phyloP scores from a whole-genome alignment of 208 protist species.

The Pavlovales sp. region DNA sequence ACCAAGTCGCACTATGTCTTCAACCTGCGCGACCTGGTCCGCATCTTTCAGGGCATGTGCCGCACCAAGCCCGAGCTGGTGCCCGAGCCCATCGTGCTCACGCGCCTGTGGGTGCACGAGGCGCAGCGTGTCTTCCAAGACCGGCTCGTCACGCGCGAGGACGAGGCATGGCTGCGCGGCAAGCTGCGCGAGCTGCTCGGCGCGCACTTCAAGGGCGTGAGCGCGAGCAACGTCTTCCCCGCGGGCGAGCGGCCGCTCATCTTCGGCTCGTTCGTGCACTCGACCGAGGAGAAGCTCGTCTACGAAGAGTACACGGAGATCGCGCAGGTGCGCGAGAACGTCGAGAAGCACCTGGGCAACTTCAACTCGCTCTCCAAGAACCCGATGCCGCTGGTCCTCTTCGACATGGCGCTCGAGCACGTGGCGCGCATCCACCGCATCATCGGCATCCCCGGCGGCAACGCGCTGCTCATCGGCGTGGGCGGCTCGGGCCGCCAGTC shows the following conservation, averaged over 20 bases:
- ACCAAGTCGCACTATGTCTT: conserved; percentile 96
- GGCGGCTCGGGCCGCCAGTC: conserved; percentile 89
- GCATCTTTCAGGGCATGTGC: conserved; percentile 82
- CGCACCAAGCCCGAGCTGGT: conserved; percentile 73
- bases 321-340: conserved; percentile 40
- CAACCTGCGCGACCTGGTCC: conserved; percentile 92
- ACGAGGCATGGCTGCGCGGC: conserved; percentile 83
- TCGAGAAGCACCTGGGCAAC: conserved; percentile 75
- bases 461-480: conserved; percentile 90
- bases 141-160: conserved; percentile 80
- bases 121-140: conserved; percentile 91
- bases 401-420: conserved; percentile 91
- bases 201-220: conserved; percentile 58
- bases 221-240: conserved; percentile 26
- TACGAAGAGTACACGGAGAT: conserved; percentile 73
- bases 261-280: conserved; percentile 73
- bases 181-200: conserved; percentile 71
- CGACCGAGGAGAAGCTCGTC: conserved; percentile 62
- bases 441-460: conserved; percentile 84
- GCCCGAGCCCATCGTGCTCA: conserved; percentile 61
- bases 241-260: conserved; percentile 64
- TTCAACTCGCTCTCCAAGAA: conserved; percentile 77
- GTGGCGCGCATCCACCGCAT: conserved; percentile 87
- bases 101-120: conserved; percentile 92
- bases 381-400: conserved; percentile 86